Base-by-base conservation (phyloP, 306 rosid genomes). In the Ormosia emarginata region DNA sequence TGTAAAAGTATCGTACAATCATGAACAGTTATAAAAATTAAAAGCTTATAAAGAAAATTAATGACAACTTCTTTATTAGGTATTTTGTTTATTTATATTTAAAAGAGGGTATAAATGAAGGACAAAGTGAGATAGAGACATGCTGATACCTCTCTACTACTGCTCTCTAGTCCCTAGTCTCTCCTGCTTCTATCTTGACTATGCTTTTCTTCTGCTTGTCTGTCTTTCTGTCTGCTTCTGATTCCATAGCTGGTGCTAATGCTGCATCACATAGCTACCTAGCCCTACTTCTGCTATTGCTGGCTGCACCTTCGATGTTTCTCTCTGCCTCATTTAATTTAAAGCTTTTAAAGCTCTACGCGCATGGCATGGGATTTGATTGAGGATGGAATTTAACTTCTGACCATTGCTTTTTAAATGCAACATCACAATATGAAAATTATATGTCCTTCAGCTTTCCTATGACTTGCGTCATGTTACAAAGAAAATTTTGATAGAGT, bases 161-260 rank as follows among this genome's bases (percentile, higher is more conserved):
- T 73, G 87, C 73, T 84, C 87, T 84, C 84, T 80, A 84, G 82
- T 80, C 40, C 79, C 82, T 80, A 85, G 87, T 85, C 75, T 85
- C 87, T 85, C 87, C 85, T 75, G 85, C 85, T 85, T 69, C 78
- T 71, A n/a, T 72, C 15, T 70, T 62, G 7, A 44, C 71, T 9
- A 72, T 30, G 77, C 75, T 71, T 30, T 74, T 65, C 64, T 49
- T 52, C 73, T 70, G 59, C 63, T 53, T 84, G 57, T 58, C 80
- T 71, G 83, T 64, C 66, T 46, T 66, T 63, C 75, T 78, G 71
- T 73, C 67, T 73, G 10, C 30, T 63, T 71, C 83, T 83, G 79
- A 49, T 50, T 7, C 44, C 46, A 8, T 72, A 78, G 81, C 81
- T 67, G 71, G 33, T 59, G 13, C 52, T 73, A 34, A 64, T 53